Conservation (phyloP, 2,329 filamentous ascomycete genomes). For the Alternaria postmessia region DNA sequence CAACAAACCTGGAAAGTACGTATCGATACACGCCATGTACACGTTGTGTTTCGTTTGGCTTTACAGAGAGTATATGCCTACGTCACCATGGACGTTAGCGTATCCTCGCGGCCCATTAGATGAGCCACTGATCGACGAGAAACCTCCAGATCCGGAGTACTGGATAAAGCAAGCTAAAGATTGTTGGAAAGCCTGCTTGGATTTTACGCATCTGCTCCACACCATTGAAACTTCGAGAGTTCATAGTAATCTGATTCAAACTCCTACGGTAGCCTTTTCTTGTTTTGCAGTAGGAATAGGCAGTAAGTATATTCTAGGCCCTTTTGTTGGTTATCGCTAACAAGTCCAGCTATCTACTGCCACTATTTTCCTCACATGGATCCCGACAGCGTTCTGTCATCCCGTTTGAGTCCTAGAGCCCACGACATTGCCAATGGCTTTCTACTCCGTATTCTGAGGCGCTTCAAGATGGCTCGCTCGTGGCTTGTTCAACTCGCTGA, state of each 20-base stretch:
- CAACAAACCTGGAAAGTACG: constrained; percentile 69
- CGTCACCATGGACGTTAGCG: constrained; percentile 64
- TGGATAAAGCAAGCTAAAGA: constrained; percentile 70
- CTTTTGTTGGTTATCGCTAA: constrained; percentile 3
- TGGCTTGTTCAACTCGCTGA: constrained; percentile 21
- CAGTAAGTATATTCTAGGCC: constrained; percentile 44
- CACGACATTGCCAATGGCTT: constrained; percentile 29
- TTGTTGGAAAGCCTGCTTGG: constrained; percentile 68
- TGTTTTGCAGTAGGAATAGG: constrained; percentile 72
- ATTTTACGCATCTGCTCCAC: constrained; percentile 70
- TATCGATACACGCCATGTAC: constrained; percentile 72
- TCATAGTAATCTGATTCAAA: constrained; percentile 69
- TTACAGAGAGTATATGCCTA: constrained; percentile 73
- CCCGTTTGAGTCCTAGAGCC: constrained; percentile 22
- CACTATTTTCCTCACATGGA: constrained; percentile 76
- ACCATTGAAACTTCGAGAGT: constrained; percentile 54
- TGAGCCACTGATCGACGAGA: constrained; percentile 45
- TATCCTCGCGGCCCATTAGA: constrained; percentile 67
- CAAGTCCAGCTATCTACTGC: constrained; percentile 65
- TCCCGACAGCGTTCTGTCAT: constrained; percentile 60
- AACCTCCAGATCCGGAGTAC: constrained; percentile 52
- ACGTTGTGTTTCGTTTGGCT: constrained; percentile 72
- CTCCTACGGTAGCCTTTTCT: constrained; percentile 71
- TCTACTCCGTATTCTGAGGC: constrained; percentile 21
- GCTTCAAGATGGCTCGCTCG: constrained; percentile 26